Conservation (phyloP, 495 filamentous ascomycete species). For the Lichenothelia convexa region DNA sequence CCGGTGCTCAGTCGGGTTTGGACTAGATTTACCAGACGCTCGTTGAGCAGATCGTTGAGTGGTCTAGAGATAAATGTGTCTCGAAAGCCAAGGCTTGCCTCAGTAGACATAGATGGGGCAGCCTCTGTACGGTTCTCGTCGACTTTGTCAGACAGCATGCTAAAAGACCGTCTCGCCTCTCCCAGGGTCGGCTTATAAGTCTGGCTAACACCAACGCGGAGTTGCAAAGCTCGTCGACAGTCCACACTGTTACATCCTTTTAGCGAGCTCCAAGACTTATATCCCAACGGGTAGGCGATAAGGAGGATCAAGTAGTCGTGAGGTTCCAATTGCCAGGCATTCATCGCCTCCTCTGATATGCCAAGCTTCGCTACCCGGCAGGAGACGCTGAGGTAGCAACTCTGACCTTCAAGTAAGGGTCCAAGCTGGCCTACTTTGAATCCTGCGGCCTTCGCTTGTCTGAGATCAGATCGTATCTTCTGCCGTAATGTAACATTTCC, state of each 20-base stretch:
- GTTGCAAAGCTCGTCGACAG: conserved; percentile 15
- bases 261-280: conserved; percentile 36
- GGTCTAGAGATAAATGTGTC: conserved; percentile 55
- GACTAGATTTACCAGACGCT: conserved; percentile 44
- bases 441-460: conserved; percentile 39
- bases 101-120: background rate
- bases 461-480: conserved; percentile 44
- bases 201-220: conserved; percentile 33
- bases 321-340: conserved; percentile 54
- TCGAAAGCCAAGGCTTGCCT: conserved; percentile 16
- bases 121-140: conserved; percentile 5
- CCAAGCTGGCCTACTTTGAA: conserved; percentile 56
- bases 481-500: no score
- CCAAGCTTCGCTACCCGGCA: conserved; percentile 50
- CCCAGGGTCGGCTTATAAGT: conserved; percentile 35
- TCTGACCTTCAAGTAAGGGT: conserved; percentile 22
- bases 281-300: conserved; percentile 43
- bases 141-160: conserved; percentile 11
- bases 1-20: conserved; percentile 34
- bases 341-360: conserved; percentile 57
- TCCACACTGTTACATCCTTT: conserved; percentile 9
- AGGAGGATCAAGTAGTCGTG: conserved; percentile 61
- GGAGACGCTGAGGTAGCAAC: conserved; percentile 42
- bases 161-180: conserved; percentile 36
- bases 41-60: conserved; percentile 50